Evolutionary conservation across 2,329 filamentous ascomycete species (phyloP).

Genomic region (Sporothrix dimorphospora): DNA sequence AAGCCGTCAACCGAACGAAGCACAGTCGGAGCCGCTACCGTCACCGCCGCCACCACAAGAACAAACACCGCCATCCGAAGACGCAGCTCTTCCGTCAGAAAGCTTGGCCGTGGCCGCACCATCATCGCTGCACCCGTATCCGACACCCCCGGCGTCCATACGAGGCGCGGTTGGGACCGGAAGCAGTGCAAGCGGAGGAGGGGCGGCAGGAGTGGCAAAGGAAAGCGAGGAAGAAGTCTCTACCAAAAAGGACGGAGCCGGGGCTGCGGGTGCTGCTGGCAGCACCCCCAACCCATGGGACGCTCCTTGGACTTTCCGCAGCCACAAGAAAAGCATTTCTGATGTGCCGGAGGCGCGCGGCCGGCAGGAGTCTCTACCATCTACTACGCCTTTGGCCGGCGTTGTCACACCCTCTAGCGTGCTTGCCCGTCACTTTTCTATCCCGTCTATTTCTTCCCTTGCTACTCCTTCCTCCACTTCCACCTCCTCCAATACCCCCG

Average conservation of each 20-base stretch:
- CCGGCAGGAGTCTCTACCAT: conserved; percentile 50
- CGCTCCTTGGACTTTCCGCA: conserved; percentile 35
- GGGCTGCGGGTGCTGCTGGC: not conserved
- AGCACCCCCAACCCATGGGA: conserved; percentile 29
- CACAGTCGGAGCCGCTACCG: not conserved
- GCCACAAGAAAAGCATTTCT: conserved; percentile 51
- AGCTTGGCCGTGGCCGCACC: not conserved
- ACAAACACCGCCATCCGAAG: not conserved
- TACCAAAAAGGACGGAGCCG: conserved; percentile 21
- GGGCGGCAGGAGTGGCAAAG: conserved; percentile 3
- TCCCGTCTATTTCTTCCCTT: conserved; percentile 51
- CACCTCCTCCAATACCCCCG: conserved; percentile 25
- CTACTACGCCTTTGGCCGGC: conserved; percentile 64
- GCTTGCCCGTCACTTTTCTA: conserved; percentile 70
- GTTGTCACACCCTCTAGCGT: conserved; percentile 66
- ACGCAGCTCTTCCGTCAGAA: conserved; percentile 8
- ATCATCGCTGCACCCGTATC: conserved; percentile 50
- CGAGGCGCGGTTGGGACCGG: conserved; percentile 35
- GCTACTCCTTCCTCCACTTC: conserved; percentile 26
- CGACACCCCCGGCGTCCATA: conserved; percentile 60
- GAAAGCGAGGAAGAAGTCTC: conserved; percentile 13
- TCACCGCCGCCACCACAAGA: not conserved
- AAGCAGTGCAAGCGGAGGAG: not conserved
- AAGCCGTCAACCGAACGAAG: not conserved
- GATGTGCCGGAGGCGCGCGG: conserved; percentile 48